A percentile compares a stretch with the other conserved stretches of the same genome.
Evolutionary conservation across 2,329 filamentous ascomycete species (phyloP).

Genomic region (Clonostachys rhizophaga): DNA sequence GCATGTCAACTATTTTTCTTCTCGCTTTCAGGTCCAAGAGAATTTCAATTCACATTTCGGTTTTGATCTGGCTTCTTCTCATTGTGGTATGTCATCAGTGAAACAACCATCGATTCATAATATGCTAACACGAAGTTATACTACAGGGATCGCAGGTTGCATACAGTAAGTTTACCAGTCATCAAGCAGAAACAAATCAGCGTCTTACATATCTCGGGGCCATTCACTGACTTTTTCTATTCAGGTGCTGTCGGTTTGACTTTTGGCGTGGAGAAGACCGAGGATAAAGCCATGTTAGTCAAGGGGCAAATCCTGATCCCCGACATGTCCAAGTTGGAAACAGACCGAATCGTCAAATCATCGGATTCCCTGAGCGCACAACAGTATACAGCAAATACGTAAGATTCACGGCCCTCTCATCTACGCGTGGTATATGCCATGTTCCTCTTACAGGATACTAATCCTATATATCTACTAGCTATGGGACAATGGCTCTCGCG

Average conservation of each 20-base stretch:
- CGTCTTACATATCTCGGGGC: too few relatives aligned
- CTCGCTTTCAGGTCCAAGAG: constrained; percentile 17
- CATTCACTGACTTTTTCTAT: too few relatives aligned
- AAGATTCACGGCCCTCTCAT: background rate
- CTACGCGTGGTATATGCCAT: too few relatives aligned
- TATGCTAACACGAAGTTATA: background rate
- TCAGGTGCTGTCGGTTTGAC: too few relatives aligned
- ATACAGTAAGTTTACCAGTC: background rate
- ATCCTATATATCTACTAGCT: constrained; percentile 15
- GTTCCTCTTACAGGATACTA: too few relatives aligned
- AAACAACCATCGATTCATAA: too few relatives aligned
- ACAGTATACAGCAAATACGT: constrained; percentile 36
- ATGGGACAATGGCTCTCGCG: constrained; percentile 27
- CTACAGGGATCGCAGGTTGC: background rate
- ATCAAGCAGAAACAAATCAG: too few relatives aligned
- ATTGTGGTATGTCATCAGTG: constrained; percentile 14
- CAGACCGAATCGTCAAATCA: constrained; percentile 16
- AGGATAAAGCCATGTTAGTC: background rate
- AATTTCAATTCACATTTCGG: constrained; percentile 16
- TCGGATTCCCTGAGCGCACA: constrained; percentile 19
- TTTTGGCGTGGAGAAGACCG: background rate
- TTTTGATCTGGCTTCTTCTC: constrained; percentile 19
- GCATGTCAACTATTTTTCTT: constrained; percentile 17
- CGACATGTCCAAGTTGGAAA: constrained; percentile 26
- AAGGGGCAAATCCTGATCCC: constrained; percentile 27